These are phyloP conservation scores for Mycosphaerelloides madeirae DNA, from an alignment of 2,329 filamentous ascomycete species.

Conservation along the genomic window DNA sequence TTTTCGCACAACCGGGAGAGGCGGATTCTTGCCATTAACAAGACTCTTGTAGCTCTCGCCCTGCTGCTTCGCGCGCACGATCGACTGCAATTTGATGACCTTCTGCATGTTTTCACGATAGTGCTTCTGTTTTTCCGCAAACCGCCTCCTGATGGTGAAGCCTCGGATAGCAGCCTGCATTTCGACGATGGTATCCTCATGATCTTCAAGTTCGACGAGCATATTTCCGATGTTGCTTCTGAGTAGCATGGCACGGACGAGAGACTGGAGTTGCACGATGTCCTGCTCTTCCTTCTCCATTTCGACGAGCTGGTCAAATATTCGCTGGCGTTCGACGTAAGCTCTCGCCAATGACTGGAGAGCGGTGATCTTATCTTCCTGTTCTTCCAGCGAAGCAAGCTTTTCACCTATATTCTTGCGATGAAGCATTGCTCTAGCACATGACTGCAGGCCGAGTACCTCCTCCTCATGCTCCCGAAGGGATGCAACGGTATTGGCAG, in stretches of 20 bases:
- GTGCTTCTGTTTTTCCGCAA: slow-evolving; percentile 79
- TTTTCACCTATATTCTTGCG: slow-evolving; percentile 42
- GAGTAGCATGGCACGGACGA: slow-evolving; percentile 73
- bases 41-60: slow-evolving; percentile 97
- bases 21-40: slow-evolving; percentile 92
- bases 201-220: slow-evolving; percentile 71
- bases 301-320: slow-evolving; percentile 61
- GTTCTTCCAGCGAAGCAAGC: slow-evolving; percentile 51
- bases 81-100: slow-evolving; percentile 97
- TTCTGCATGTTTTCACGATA: slow-evolving; percentile 98
- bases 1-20: slow-evolving; percentile 93
- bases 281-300: slow-evolving; percentile 64
- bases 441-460: slow-evolving; percentile 50
- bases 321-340: slow-evolving; percentile 57
- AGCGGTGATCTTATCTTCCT: slow-evolving; percentile 53
- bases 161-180: slow-evolving; percentile 72
- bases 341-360: slow-evolving; percentile 67
- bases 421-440: slow-evolving; percentile 46
- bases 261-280: slow-evolving; percentile 66
- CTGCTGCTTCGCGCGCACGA: slow-evolving; percentile 89
- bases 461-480: slow-evolving; percentile 42
- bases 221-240: slow-evolving; percentile 69
- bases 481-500: slow-evolving; percentile 28
- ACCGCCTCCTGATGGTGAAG: slow-evolving; percentile 66
- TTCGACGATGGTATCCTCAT: slow-evolving; percentile 71